phyloP scores from a whole-genome alignment of 31 red algal species.

The Asparagopsis taxiformis region DNA sequence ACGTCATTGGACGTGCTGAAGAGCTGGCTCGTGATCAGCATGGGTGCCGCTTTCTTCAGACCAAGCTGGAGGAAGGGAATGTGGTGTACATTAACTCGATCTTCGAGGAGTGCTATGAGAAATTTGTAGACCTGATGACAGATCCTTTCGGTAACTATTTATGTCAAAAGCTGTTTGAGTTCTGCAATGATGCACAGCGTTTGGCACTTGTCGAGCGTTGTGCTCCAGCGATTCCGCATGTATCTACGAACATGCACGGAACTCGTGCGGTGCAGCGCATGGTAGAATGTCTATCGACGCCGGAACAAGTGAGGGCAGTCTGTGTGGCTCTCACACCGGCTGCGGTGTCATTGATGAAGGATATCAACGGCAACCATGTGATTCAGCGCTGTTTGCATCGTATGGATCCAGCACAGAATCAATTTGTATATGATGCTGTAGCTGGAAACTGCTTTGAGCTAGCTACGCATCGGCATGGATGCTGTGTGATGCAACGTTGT shows the following conservation, averaged over 20 bases:
- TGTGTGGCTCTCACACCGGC: constrained; percentile 63
- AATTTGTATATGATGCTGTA: constrained; percentile 94
- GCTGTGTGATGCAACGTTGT: constrained; percentile 98
- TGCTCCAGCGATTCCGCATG: constrained; percentile 49
- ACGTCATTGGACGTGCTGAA: constrained; percentile 79
- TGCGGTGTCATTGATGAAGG: constrained; percentile 77
- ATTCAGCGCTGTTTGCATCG: constrained; percentile 89
- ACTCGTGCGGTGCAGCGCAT: constrained; percentile 94
- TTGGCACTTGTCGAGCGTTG: constrained; percentile 74
- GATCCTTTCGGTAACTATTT: constrained; percentile 99
- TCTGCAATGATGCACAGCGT: constrained; percentile 79
- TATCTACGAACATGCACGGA: constrained; percentile 91
- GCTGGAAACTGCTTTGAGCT: constrained; percentile 76
- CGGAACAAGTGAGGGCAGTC: constrained; percentile 73
- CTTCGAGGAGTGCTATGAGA: constrained; percentile 83
- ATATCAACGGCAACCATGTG: constrained; percentile 98
- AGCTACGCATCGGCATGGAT: constrained; percentile 95
- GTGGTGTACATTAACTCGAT: constrained; percentile 65
- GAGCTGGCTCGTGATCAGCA: constrained; percentile 93
- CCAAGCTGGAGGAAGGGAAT: constrained; percentile 82
- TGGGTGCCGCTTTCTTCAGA: constrained; percentile 90
- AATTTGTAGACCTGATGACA: constrained; percentile 85
- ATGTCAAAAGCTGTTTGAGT: constrained; percentile 96
- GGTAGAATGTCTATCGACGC: constrained; percentile 77
- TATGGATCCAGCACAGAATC: constrained; percentile 68